Base-by-base conservation (phyloP, 164 flowering plant species). In the Cinnamomum micranthum region DNA sequence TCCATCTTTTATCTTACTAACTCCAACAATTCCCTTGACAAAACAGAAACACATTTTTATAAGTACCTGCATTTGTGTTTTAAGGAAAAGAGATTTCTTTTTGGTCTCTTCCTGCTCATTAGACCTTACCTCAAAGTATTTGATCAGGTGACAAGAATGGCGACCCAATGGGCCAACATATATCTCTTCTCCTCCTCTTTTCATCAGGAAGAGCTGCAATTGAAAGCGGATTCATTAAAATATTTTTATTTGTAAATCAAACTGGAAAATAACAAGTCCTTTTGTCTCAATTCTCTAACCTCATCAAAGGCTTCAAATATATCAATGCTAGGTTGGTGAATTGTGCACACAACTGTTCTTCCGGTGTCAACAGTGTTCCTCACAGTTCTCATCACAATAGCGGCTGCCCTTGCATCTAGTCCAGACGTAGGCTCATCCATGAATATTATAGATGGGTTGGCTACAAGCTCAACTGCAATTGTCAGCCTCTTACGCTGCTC, bases 381-480 rank as follows among this genome's bases (percentile, higher is more conserved):
- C n/a, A 86, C 86, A 1, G 89, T 79, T 76, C 89, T 83, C 89
- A 86, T 86, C 67, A 86, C 89, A 77, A 86, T 84, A 17, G 89
- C 87, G 22, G 89, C 87, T 5, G 89, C 89, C 79, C 89, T 80
- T 14, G 89, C 87, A 86, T 84, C 89, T 9, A 86, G 84, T 22
- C 89, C 89, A 25, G 89, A 86, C 20, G 89, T 86, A 69, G 89
- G 89, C 58, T 86, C 89, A 70, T 86, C 87, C 89, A 86, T 86
- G 78, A 86, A 86, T 68, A 84, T 83, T 19, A 86, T 83, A 6
- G 89, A 85, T 0, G 89, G 89, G 65, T 86, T 86, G 5, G 89
- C 84, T 3, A 86, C 89, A 9, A 86, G 84, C 72, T 86, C 87
- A 31, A 86, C 87, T 1, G 89, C 89, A 55, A 86, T 85, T 0